Base-by-base conservation (phyloP, 2,329 filamentous ascomycete genomes). In the Alternaria atra region DNA sequence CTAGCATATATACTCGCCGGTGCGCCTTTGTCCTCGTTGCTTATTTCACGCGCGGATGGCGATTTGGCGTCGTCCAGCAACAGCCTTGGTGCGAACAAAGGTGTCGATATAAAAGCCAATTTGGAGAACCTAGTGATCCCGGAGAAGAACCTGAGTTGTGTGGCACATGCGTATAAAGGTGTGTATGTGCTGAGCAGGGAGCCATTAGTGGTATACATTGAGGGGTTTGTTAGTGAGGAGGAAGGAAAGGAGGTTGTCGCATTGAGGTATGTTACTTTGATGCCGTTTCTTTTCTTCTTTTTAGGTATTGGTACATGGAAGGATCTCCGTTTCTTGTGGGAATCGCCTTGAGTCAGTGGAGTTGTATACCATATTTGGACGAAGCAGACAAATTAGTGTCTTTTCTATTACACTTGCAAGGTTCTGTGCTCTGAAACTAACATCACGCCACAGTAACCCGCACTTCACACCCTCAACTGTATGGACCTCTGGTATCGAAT, bases 181-280 rank as follows among this genome's bases (percentile, higher is more conserved):
- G 70, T 84, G 2, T 83, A 86, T 66, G 76, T 89, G 5, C 79
- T 88, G 52, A 84, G 81, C 17, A 77, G 82, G 15, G 81, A 83
- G 44, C 87, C 87, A 3, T 72, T 89, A 61, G 79, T 89, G 6
- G 79, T 89, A 15, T 88, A 89, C 71, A 82, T 89, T 47, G 84
- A 87, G 69, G 78, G 80, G 35, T 89, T 88, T 70, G 61, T 89
- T 35, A 82, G 78, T 15, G 68, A 68, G 1, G 66, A 73, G 1
- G 86, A 89, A 71, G 80, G 80, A 12, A 73, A 80, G n/a, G 80
- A 86, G 66, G 73, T 88, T 30, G 75, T 88, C 7, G 70, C 78
- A 5, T 77, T 85, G 48, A 88, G 86, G 86, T 87, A 78, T 55
- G 50, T 57, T 7, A 25, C 40, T 54, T 29, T 50, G 17, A 30